phyloP scores from a whole-genome alignment of 306 rosid genomes.

The Cicer pinnatifidum region DNA sequence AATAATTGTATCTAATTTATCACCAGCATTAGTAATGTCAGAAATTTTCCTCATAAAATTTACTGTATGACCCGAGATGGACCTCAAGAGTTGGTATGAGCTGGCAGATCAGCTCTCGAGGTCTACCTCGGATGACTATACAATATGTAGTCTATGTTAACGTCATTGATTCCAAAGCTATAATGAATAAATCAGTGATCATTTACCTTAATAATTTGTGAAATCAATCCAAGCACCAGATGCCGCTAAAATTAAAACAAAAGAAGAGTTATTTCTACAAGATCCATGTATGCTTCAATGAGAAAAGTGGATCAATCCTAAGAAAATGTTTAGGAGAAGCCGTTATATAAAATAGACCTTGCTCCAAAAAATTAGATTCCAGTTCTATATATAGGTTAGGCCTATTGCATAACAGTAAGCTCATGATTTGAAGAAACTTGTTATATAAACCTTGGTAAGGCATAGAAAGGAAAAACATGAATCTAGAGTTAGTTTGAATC shows the following conservation, averaged over 20 bases:
- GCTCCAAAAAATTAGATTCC: background rate
- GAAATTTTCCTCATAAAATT: slow-evolving; percentile 20
- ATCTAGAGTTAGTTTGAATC: too few species aligned
- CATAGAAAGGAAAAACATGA: too few species aligned
- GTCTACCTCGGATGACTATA: background rate
- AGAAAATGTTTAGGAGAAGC: background rate
- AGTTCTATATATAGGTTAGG: background rate
- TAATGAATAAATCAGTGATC: slow-evolving; percentile 26
- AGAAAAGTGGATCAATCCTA: background rate
- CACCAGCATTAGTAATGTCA: slow-evolving; percentile 43
- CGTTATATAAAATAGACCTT: background rate
- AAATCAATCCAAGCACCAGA: slow-evolving; percentile 88
- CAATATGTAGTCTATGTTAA: slow-evolving; percentile 1
- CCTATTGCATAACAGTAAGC: too few species aligned
- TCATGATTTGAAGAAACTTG: too few species aligned
- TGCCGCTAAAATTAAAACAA: slow-evolving; percentile 74
- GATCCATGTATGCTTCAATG: background rate
- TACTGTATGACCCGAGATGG: background rate
- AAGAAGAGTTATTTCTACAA: background rate
- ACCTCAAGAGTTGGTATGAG: too few species aligned
- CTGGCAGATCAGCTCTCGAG: too few species aligned
- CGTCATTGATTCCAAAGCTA: background rate
- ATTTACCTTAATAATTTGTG: slow-evolving; percentile 88
- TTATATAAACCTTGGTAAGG: too few species aligned
- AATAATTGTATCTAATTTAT: slow-evolving; percentile 81